Evolutionary conservation across 371 early-diverging fungal species (phyloP).

Genomic region (Mucor lusitanicus): DNA sequence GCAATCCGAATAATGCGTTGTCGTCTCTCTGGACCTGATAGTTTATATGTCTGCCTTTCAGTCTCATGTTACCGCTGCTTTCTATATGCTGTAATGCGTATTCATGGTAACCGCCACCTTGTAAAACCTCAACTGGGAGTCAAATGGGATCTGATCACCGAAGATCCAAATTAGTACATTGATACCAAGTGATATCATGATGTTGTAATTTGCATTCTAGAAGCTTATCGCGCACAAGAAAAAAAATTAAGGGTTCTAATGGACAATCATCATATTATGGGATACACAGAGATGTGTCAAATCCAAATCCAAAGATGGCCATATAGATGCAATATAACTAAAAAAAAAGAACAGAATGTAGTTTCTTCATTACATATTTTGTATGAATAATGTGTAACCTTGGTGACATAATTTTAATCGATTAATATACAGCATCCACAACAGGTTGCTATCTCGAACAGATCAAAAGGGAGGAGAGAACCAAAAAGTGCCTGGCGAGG

Average conservation of each 20-base stretch:
- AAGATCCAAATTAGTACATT: neutral
- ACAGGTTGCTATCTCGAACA: neutral
- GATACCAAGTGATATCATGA: slow-evolving; percentile 1
- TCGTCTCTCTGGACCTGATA: too few species aligned
- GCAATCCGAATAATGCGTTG: too few species aligned
- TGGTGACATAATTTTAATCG: slow-evolving; percentile 1
- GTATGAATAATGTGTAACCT: neutral
- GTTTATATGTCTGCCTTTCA: neutral
- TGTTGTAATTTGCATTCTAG: neutral
- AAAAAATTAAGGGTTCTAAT: neutral
- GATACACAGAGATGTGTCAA: neutral
- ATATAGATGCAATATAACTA: neutral
- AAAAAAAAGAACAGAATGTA: neutral
- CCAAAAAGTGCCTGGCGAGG: too few species aligned
- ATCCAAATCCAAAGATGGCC: neutral
- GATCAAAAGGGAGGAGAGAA: too few species aligned
- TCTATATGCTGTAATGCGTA: neutral
- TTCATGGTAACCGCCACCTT: neutral
- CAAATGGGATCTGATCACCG: neutral
- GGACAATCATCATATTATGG: neutral
- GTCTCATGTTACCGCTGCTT: neutral
- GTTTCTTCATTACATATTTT: neutral
- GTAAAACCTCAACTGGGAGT: neutral
- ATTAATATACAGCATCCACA: neutral
- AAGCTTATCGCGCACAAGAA: neutral